Base-by-base conservation (phyloP, 163 green algal species). In the Scenedesmus sp. region DNA sequence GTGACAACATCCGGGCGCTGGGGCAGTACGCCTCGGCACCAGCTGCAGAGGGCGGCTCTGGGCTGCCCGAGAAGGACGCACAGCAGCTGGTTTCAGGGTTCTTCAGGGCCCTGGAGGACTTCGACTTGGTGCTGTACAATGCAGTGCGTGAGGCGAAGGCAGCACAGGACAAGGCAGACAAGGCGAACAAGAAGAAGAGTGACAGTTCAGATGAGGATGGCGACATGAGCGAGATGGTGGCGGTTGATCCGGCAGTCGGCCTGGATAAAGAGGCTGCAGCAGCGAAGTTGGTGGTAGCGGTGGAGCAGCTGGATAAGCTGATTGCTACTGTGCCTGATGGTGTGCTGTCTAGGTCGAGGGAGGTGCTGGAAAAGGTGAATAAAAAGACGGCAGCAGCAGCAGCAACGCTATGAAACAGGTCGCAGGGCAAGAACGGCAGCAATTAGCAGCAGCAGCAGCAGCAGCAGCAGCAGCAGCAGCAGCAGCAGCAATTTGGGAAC, bases 1-100 rank as follows among this genome's bases (percentile, higher is more conserved):
- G 93, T 24, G 91, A 92, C 73, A 95, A 93, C 91, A 90, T 95
- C 61, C 83, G 93, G 12, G 93, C 93, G 5, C 73, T 93, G 1
- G 91, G 91, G 10, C 82, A 93, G 83, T 93, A 92, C 40, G 90
- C 90, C 9, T 68, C 76, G 5, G 22, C 76, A 43, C 35, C 86
- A 70, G 46, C 68, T 51, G 82, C 49, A 42, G 37, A 85, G 46
- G 56, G 72, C n/a, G 78, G 79, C 44, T 72, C 61, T 24, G 85
- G 61, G 1, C 30, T 90, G 16, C 40, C 59, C n/a, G 85, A 93
- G 44, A 70, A 80, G 33, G 61, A 87, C 6, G 79, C 81, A 15
- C 37, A 73, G 40, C 18, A 44, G 37, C 86, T 93, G 6, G 90
- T 91, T n/a, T 51, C 46, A 26, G n/a, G 26, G 1, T 93, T 93